Evolutionary conservation across 1,139 yeast genomes (phyloP).

Genomic region (Suhomyces terraborum): DNA sequence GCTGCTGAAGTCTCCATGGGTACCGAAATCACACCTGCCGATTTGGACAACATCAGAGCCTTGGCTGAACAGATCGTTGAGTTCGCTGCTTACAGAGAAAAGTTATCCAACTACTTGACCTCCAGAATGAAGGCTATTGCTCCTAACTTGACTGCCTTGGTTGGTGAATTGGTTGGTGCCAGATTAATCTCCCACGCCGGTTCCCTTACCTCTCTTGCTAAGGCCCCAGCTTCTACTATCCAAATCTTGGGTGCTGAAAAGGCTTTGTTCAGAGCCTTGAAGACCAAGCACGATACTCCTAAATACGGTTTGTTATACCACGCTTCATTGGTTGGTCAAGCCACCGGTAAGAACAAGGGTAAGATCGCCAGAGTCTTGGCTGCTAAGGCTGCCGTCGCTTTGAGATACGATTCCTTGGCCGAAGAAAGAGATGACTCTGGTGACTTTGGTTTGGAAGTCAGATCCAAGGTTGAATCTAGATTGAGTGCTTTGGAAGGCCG

Average conservation of each 20-base stretch:
- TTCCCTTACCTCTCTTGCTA: conserved; percentile 90
- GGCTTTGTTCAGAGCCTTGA: conserved; percentile 96
- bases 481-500: conserved; percentile 95
- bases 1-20: conserved; percentile 99
- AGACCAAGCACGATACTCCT: conserved; percentile 98
- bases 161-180: conserved; percentile 98
- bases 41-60: conserved; percentile 80
- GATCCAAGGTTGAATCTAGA: conserved; percentile 93
- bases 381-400: conserved; percentile 95
- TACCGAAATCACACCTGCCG: conserved; percentile 89
- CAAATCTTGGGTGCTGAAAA: conserved; percentile 99
- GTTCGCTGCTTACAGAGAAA: conserved; percentile 92
- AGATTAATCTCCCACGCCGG: conserved; percentile 98
- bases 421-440: conserved; percentile 97
- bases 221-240: conserved; percentile 98
- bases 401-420: conserved; percentile 94
- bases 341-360: conserved; percentile 96
- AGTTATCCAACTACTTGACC: conserved; percentile 81
- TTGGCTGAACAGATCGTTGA: conserved; percentile 95
- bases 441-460: conserved; percentile 86
- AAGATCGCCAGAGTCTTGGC: conserved; percentile 98
- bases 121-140: conserved; percentile 98
- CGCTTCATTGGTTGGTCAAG: conserved; percentile 95
- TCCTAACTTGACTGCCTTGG: conserved; percentile 92
- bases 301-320: conserved; percentile 97